Conservation (phyloP, 2,329 filamentous ascomycete genomes). For the Pseudogymnoascus sp. region DNA sequence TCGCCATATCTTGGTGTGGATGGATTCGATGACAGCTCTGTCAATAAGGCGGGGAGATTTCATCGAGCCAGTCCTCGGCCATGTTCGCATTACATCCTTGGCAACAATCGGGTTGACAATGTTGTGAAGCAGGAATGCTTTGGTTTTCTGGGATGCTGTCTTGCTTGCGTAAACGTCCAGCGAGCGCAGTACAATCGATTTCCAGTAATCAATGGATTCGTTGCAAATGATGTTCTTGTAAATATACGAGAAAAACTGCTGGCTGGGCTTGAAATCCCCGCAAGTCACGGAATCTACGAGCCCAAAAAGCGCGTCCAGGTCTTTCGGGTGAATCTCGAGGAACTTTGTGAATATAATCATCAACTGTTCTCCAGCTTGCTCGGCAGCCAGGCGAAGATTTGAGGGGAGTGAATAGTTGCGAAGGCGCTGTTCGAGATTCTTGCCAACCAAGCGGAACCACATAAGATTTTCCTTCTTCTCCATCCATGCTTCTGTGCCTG, state of each 20-base stretch:
- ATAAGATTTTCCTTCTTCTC: constrained; percentile 51
- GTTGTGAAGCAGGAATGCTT: constrained; percentile 85
- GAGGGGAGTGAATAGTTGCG: constrained; percentile 60
- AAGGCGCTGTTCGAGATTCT: constrained; percentile 68
- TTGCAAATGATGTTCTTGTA: constrained; percentile 78
- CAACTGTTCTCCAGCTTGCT: constrained; percentile 82
- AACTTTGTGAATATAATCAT: constrained; percentile 79
- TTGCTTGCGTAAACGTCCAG: constrained; percentile 79
- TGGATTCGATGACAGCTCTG: constrained; percentile 74
- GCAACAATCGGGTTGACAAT: constrained; percentile 93
- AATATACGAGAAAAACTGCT: constrained; percentile 71
- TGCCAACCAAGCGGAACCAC: constrained; percentile 59
- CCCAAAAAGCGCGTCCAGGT: constrained; percentile 75
- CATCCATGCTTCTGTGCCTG: constrained; percentile 60
- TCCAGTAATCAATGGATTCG: constrained; percentile 79
- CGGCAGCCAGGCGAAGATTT: constrained; percentile 69
- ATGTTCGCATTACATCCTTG: constrained; percentile 87
- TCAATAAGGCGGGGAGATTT: constrained; percentile 70
- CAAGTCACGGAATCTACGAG: constrained; percentile 76
- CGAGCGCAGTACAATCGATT: constrained; percentile 70
- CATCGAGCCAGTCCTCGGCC: constrained; percentile 47
- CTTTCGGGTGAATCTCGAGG: constrained; percentile 62
- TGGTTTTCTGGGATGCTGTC: constrained; percentile 74
- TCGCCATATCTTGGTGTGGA: constrained; percentile 91
- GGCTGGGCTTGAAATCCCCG: constrained; percentile 70